Conservation (phyloP, 305 asterid species). For the Solanum chacoense region DNA sequence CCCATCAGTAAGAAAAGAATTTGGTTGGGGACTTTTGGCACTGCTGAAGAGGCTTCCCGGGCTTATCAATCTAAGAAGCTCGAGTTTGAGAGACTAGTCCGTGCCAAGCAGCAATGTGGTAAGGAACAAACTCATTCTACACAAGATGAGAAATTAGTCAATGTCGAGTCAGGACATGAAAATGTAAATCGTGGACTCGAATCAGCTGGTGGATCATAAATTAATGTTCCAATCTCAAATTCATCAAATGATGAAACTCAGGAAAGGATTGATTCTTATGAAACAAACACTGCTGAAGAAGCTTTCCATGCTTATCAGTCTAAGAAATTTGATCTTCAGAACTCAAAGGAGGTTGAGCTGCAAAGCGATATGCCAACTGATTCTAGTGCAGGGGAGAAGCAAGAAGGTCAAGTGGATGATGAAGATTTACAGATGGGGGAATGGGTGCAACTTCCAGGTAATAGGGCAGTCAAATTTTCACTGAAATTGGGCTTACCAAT, state of each 20-base stretch:
- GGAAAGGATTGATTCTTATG: neutral
- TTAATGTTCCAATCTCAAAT: neutral
- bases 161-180: neutral
- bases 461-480: neutral
- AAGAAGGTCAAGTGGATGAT: neutral
- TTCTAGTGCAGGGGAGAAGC: neutral
- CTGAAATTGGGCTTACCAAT: slow-evolving; percentile 1
- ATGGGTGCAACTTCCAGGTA: slow-evolving; percentile 4
- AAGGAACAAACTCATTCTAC: neutral
- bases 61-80: neutral
- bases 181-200: neutral
- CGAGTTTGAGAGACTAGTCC: neutral
- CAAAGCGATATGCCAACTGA: neutral
- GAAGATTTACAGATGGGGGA: neutral
- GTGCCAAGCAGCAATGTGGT: neutral
- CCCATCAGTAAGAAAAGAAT: neutral
- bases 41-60: neutral
- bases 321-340: neutral
- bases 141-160: neutral
- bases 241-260: neutral
- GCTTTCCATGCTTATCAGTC: neutral
- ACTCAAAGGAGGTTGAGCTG: neutral
- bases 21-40: neutral
- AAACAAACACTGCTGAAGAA: neutral
- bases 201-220: neutral